phyloP scores from a whole-genome alignment of 1,284 basidiomycete species.

The Leccinum subrobustum region DNA sequence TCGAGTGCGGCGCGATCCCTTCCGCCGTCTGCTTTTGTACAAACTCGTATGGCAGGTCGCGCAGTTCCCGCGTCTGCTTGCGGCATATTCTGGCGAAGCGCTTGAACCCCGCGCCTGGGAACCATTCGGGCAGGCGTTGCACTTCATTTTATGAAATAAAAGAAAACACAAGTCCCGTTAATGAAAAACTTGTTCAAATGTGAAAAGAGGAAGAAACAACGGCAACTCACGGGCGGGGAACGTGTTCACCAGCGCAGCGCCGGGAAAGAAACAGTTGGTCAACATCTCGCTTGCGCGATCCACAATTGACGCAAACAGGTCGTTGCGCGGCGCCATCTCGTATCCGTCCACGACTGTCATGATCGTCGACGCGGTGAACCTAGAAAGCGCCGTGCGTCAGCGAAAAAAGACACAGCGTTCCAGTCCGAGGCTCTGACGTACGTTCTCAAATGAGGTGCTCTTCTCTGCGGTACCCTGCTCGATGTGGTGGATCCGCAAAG shows the following conservation, averaged over 20 bases:
- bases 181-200: no score
- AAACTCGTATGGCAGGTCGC: conserved; percentile 28
- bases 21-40: conserved; percentile 23
- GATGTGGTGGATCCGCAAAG: no score
- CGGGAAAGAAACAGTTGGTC: conserved; percentile 26
- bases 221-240: conserved; percentile 27
- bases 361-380: conserved; percentile 30
- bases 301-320: conserved; percentile 34
- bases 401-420: neutral
- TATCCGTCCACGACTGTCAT: conserved; percentile 36
- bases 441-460: conserved; percentile 37
- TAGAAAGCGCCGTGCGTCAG: neutral
- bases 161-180: no score
- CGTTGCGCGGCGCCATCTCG: conserved; percentile 31
- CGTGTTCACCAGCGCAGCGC: conserved; percentile 28
- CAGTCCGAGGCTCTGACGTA: conserved; percentile 11
- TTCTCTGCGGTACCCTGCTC: no score
- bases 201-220: neutral
- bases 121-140: conserved; percentile 30
- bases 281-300: conserved; percentile 31
- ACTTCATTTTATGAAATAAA: conserved; percentile 6
- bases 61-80: conserved; percentile 21
- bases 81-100: conserved; percentile 16
- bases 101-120: conserved; percentile 33
- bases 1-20: conserved; percentile 17